Evolutionary conservation across 1,284 basidiomycete species (phyloP).

Genomic region (Fomitopsis palustris): DNA sequence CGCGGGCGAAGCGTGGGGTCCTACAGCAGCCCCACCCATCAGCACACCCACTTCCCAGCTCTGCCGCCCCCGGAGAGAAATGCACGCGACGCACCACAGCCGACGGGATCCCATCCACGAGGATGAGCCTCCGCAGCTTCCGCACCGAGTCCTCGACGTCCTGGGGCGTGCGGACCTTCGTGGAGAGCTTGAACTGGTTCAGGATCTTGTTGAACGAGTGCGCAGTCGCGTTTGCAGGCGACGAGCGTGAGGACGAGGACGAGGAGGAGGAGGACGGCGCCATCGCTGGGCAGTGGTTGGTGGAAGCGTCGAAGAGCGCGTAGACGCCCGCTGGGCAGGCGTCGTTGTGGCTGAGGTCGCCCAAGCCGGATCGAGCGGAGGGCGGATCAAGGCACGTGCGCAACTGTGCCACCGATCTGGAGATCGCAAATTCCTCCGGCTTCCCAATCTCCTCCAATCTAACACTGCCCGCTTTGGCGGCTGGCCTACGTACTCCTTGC

Average conservation of each 20-base stretch:
- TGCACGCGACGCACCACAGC: constrained; percentile 39
- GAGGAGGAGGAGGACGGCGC: constrained; percentile 9
- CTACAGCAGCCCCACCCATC: constrained; percentile 34
- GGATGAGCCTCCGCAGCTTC: constrained; percentile 78
- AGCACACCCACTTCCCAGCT: no score
- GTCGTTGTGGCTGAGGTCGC: not conserved
- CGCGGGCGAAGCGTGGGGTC: constrained; percentile 73
- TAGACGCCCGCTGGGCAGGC: not conserved
- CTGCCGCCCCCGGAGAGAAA: not conserved
- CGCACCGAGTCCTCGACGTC: constrained; percentile 80
- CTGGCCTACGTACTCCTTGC: no score
- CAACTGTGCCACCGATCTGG: not conserved
- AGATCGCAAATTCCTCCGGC: not conserved
- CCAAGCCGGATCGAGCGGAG: not conserved
- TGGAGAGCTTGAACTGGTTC: constrained; percentile 57
- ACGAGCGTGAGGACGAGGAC: constrained; percentile 17
- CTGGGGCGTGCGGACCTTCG: constrained; percentile 58
- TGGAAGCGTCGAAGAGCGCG: not conserved
- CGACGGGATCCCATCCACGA: constrained; percentile 86
- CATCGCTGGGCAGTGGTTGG: not conserved
- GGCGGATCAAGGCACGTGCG: not conserved
- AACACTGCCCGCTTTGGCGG: no score
- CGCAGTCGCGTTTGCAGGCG: constrained; percentile 41
- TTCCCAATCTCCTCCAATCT: no score
- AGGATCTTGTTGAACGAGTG: constrained; percentile 78